Evolutionary conservation across 2,329 filamentous ascomycete genomes (phyloP).

Genomic region (Xylaria sp.): DNA sequence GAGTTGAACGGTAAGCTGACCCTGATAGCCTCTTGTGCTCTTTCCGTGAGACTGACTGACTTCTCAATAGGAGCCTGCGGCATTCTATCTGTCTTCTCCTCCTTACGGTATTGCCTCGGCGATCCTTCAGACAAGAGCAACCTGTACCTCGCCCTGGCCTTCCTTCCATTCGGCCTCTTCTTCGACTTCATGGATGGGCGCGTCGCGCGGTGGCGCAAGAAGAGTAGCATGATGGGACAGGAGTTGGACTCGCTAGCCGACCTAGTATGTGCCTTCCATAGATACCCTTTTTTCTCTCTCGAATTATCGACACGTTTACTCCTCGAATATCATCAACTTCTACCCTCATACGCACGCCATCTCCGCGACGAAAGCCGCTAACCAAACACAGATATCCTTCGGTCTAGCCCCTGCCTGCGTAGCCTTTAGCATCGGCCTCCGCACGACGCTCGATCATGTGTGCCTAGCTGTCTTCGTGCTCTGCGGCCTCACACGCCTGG

Average conservation of each 20-base stretch:
- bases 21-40: not conserved
- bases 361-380: conserved; percentile 2
- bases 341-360: not conserved
- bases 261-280: conserved; percentile 68
- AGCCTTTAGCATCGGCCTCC: conserved; percentile 89
- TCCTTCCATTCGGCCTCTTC: conserved; percentile 93
- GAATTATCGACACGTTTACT: not conserved
- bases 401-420: conserved; percentile 88
- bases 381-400: conserved; percentile 80
- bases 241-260: conserved; percentile 96
- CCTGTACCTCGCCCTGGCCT: conserved; percentile 82
- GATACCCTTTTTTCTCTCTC: not conserved
- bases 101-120: conserved; percentile 89
- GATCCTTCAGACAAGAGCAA: conserved; percentile 72
- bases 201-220: conserved; percentile 94
- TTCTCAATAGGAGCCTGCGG: conserved; percentile 75
- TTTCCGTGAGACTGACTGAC: not conserved
- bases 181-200: conserved; percentile 99
- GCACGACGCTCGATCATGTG: conserved; percentile 84
- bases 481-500: conserved; percentile 90
- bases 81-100: conserved; percentile 95
- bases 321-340: not conserved
- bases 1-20: conserved; percentile 74
- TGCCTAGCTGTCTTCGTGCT: conserved; percentile 89
- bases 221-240: conserved; percentile 97